Conservation (phyloP, 345 rosid genomes). For the Pugionium cornutum region DNA sequence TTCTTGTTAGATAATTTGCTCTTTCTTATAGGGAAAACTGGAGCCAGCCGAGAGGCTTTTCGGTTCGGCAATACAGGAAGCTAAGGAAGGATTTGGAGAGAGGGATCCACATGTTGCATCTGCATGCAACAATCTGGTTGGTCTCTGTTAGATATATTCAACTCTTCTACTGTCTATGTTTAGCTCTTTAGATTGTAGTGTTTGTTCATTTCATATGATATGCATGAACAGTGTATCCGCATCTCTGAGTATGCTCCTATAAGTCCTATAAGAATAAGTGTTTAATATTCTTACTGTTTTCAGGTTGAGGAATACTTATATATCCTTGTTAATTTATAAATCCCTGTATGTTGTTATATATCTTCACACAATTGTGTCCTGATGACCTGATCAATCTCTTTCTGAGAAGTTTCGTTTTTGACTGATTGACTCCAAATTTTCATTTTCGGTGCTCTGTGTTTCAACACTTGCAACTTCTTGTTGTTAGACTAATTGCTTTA, state of each 20-base stretch:
- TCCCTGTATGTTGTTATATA: neutral
- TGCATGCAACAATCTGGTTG: constrained; percentile 90
- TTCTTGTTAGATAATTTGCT: neutral
- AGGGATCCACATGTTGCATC: constrained; percentile 96
- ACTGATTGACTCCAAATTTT: neutral
- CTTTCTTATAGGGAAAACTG: constrained; percentile 62
- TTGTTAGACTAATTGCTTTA: constrained; percentile 12
- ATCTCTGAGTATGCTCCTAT: neutral
- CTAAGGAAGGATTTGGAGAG: constrained; percentile 92
- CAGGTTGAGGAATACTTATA: neutral
- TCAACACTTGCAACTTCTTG: constrained; percentile 17
- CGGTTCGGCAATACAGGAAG: constrained; percentile 75
- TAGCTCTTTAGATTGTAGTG: constrained; percentile 11
- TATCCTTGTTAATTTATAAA: neutral
- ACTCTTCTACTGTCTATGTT: constrained; percentile 8
- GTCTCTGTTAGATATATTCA: constrained; percentile 33
- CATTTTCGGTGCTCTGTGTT: neutral
- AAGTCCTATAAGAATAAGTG: neutral
- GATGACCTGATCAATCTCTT: neutral
- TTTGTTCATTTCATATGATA: constrained; percentile 1
- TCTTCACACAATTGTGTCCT: neutral
- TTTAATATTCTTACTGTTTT: neutral
- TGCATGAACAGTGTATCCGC: constrained; percentile 1
- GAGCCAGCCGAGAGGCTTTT: constrained; percentile 79
- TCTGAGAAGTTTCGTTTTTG: neutral